Evolutionary conservation across 176 grass and related monocot species (phyloP).

Genomic region (Elaeis guineensis): DNA sequence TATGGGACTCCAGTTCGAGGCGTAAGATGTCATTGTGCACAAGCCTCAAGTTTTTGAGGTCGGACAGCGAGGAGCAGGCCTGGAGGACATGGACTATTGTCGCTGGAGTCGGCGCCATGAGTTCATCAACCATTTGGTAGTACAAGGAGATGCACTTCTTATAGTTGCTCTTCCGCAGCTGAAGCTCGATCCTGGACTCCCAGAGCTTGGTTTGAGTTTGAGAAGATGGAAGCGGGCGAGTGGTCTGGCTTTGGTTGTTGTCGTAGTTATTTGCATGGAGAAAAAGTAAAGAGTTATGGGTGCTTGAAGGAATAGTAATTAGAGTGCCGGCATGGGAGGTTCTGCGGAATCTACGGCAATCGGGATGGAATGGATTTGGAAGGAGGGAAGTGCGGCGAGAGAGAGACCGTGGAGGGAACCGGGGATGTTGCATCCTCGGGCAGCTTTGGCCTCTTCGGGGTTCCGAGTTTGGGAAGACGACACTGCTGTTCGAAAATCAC

Average conservation of each 20-base stretch:
- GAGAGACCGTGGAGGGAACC: too few species aligned
- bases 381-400: too few species aligned
- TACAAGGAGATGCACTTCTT: constrained; percentile 1
- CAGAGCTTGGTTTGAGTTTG: background rate
- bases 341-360: too few species aligned
- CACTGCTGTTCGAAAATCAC: too few species aligned
- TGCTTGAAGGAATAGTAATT: too few species aligned
- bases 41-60: constrained; percentile 6
- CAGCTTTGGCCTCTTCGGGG: too few species aligned
- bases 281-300: too few species aligned
- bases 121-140: background rate
- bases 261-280: too few species aligned
- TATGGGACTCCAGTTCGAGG: constrained; percentile 1
- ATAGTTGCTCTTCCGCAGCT: background rate
- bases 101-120: background rate
- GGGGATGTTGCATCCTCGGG: too few species aligned
- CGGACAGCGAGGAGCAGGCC: background rate
- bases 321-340: too few species aligned
- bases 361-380: too few species aligned
- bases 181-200: background rate
- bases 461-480: too few species aligned
- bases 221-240: background rate
- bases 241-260: background rate
- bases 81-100: background rate
- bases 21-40: constrained; percentile 11